Evolutionary conservation across 2,329 filamentous ascomycete species (phyloP), one percentile per base, ranked within the genome.

Genomic region (Byssochlamys sp.): DNA sequence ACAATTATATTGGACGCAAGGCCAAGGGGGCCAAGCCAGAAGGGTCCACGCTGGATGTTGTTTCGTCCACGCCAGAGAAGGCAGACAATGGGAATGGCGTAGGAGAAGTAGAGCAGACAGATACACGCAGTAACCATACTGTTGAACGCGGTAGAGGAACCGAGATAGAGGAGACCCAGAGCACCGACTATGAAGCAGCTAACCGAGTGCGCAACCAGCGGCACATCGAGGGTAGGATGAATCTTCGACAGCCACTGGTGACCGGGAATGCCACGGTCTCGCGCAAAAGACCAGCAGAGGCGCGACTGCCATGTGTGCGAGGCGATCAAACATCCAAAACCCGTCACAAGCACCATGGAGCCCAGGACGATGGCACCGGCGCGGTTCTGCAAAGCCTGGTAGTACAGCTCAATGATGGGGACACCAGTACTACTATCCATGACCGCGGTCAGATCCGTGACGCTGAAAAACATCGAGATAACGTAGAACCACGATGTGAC

Each of bases 281-380:
- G 72, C 9, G 80, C 78, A 62, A 82, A 81, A 19, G 77, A 78
- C 79, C 79, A 81, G 58, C 75, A 77, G 6, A 81, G 69, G 0
- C 79, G 72, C 33, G 75, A 76, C 62, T 80, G 77, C 74, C 78
- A 81, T 4, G 78, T 80, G 57, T 81, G 77, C 56, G 70, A 73
- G 3, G 77, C 73, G 52, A 80, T 72, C 55, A 77, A 65, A 60
- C 77, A 79, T 14, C 77, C 76, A 54, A 79, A 63, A 1, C 77
- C 77, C 0, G 78, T 80, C 4, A 73, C 73, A 26, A 80, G 70
- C 60, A 81, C 73, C 54, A 80, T 62, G 0, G 68, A 67, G 60
- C 79, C 75, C 10, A 81, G 67, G 1, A 75, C 73, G 57, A 79
- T 76, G 2, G 78, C 78, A 11, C 77, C 78, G 1, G 67, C 73